Percentiles rank a stretch among this genome's conserved stretches.
phyloP scores from a whole-genome alignment of 129 eudicot genomes.

The Flaveria sonorensis region DNA sequence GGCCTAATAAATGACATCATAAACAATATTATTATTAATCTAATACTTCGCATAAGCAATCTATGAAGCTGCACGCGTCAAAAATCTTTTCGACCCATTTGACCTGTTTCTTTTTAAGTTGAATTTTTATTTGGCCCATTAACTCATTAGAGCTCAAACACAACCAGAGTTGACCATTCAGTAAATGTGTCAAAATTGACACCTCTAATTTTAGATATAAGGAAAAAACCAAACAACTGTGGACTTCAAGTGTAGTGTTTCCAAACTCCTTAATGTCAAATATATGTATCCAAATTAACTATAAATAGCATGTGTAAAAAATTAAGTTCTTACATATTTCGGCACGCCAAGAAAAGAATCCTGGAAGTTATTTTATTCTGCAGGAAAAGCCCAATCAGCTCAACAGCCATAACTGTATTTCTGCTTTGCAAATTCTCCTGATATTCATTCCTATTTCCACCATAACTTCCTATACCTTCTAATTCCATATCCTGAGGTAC shows the following conservation, averaged over 20 bases:
- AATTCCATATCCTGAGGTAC: slow-evolving; percentile 71
- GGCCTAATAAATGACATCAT: slow-evolving; percentile 47
- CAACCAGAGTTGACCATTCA: too few relatives aligned
- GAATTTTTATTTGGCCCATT: too few relatives aligned
- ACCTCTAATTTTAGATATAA: background rate
- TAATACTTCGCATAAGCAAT: background rate
- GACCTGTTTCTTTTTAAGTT: background rate
- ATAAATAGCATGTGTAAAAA: slow-evolving; percentile 19
- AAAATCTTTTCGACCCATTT: background rate
- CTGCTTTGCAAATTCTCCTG: slow-evolving; percentile 50
- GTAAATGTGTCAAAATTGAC: background rate
- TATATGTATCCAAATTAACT: background rate
- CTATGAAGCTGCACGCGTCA: background rate
- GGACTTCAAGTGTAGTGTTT: background rate
- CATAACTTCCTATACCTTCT: slow-evolving; percentile 41
- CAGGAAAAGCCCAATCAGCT: slow-evolving; percentile 69
- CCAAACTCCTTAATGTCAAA: too few relatives aligned
- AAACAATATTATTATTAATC: background rate
- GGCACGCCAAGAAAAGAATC: slow-evolving; percentile 82
- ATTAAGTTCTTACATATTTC: slow-evolving; percentile 76
- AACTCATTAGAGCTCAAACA: too few relatives aligned
- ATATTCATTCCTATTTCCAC: slow-evolving; percentile 52
- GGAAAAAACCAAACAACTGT: background rate
- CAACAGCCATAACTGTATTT: slow-evolving; percentile 67
- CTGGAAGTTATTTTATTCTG: slow-evolving; percentile 79